These are phyloP conservation scores for Psilocybe azurescens DNA, from an alignment of 768 basidiomycete genomes.

Conservation along the genomic window DNA sequence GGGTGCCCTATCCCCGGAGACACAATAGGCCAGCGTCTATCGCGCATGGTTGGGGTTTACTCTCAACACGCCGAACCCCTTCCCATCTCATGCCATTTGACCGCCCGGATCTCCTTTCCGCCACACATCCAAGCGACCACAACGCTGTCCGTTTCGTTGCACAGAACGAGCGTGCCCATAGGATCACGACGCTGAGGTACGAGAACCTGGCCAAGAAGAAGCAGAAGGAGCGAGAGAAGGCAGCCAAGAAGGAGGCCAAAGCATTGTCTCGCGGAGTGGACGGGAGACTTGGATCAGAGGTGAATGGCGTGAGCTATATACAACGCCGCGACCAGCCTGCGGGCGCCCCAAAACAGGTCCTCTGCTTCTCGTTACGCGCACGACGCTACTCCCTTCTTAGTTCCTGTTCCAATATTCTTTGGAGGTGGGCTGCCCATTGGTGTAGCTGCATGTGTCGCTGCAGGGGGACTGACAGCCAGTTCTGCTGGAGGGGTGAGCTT, in stretches of 20 bases:
- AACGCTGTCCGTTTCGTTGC: slow-evolving; percentile 45
- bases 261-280: neutral
- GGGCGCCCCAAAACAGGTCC: neutral
- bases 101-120: slow-evolving; percentile 43
- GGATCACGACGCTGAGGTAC: slow-evolving; percentile 12
- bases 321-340: neutral
- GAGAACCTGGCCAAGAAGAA: slow-evolving; percentile 16
- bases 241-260: slow-evolving; percentile 16
- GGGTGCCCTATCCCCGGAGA: slow-evolving; percentile 59
- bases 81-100: slow-evolving; percentile 37
- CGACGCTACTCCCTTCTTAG: slow-evolving; percentile 37
- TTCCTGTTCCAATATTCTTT: slow-evolving; percentile 43
- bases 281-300: neutral
- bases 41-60: slow-evolving; percentile 31
- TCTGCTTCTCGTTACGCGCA: neutral
- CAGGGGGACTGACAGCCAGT: slow-evolving; percentile 20
- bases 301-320: neutral
- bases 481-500: slow-evolving; percentile 5
- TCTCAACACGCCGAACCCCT: slow-evolving; percentile 6
- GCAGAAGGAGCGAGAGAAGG: slow-evolving; percentile 11
- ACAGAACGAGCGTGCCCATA: slow-evolving; percentile 25
- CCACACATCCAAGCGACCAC: slow-evolving; percentile 64
- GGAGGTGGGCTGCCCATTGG: neutral
- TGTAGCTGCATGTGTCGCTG: slow-evolving; percentile 8
- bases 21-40: slow-evolving; percentile 46